These are phyloP conservation scores for Taphrina populina DNA, from an alignment of 1,139 yeast species.

Conservation along the genomic window DNA sequence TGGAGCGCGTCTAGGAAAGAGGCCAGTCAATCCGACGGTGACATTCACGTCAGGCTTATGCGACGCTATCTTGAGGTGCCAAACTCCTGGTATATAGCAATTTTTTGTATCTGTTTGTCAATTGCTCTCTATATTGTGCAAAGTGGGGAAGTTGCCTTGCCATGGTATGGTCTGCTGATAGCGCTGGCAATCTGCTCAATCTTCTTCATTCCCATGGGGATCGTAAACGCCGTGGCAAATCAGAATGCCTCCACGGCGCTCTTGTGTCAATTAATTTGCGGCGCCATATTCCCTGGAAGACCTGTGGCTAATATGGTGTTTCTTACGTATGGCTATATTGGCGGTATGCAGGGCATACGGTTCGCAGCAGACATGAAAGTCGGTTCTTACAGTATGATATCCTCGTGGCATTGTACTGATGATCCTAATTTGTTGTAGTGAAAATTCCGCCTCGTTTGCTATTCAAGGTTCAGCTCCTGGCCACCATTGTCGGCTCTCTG, in stretches of 20 bases:
- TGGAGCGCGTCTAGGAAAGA: slow-evolving; percentile 31
- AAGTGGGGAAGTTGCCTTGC: slow-evolving; percentile 41
- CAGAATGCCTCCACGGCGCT: slow-evolving; percentile 58
- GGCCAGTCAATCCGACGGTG: slow-evolving; percentile 46
- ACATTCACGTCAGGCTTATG: slow-evolving; percentile 66
- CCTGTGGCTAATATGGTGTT: slow-evolving; percentile 62
- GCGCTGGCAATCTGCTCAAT: slow-evolving; percentile 22
- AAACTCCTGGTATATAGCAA: slow-evolving; percentile 61
- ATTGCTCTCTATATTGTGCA: slow-evolving; percentile 54
- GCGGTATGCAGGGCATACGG: slow-evolving; percentile 58
- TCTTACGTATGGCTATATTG: slow-evolving; percentile 48
- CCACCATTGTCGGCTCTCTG: slow-evolving; percentile 44
- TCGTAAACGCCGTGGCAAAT: slow-evolving; percentile 38
- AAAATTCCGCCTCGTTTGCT: slow-evolving; percentile 62
- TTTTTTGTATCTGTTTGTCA: slow-evolving; percentile 53
- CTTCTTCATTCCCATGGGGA: slow-evolving; percentile 35
- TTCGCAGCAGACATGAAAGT: slow-evolving; percentile 60
- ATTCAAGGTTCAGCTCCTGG: slow-evolving; percentile 55
- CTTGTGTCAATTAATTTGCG: slow-evolving; percentile 60
- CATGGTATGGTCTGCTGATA: slow-evolving; percentile 29
- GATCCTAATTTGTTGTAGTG: slow-evolving; percentile 40
- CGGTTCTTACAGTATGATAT: slow-evolving; percentile 52
- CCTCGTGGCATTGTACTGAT: not conserved
- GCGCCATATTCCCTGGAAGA: slow-evolving; percentile 63
- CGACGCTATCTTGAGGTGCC: slow-evolving; percentile 60